phyloP scores from a whole-genome alignment of 257 asterid genomes.

The Anisodus tanguticus region DNA sequence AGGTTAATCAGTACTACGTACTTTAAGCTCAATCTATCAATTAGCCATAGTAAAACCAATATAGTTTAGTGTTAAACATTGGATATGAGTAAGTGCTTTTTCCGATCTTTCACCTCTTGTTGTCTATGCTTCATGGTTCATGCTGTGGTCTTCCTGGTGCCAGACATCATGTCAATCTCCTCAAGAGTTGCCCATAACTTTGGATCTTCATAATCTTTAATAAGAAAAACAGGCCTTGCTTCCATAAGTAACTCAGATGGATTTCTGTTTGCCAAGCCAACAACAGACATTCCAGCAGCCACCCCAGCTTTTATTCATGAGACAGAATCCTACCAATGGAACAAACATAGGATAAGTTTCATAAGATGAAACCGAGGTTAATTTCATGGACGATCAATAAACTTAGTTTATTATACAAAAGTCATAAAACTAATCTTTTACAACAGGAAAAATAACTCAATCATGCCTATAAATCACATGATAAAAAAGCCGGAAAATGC shows the following conservation, averaged over 20 bases:
- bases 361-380: background rate
- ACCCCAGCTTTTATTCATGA: slow-evolving; percentile 95
- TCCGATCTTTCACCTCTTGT: background rate
- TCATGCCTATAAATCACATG: background rate
- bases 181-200: slow-evolving; percentile 75
- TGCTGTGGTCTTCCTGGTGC: slow-evolving; percentile 26
- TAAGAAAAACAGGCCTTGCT: slow-evolving; percentile 78
- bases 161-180: slow-evolving; percentile 56
- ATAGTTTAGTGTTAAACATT: background rate
- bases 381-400: background rate
- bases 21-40: background rate
- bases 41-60: background rate
- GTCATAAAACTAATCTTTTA: background rate
- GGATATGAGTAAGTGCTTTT: background rate
- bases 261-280: slow-evolving; percentile 79
- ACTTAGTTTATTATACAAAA: no score
- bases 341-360: background rate
- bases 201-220: slow-evolving; percentile 80
- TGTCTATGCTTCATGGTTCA: slow-evolving; percentile 23
- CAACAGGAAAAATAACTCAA: no score
- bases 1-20: background rate
- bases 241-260: slow-evolving; percentile 61
- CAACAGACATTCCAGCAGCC: slow-evolving; percentile 82
- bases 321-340: slow-evolving; percentile 66
- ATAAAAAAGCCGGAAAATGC: background rate